Percentiles rank a stretch among this genome's conserved stretches.
These are phyloP conservation scores for Yamadazyma sp. DNA, from an alignment of 1,139 yeast genomes.

Conservation along the genomic window DNA sequence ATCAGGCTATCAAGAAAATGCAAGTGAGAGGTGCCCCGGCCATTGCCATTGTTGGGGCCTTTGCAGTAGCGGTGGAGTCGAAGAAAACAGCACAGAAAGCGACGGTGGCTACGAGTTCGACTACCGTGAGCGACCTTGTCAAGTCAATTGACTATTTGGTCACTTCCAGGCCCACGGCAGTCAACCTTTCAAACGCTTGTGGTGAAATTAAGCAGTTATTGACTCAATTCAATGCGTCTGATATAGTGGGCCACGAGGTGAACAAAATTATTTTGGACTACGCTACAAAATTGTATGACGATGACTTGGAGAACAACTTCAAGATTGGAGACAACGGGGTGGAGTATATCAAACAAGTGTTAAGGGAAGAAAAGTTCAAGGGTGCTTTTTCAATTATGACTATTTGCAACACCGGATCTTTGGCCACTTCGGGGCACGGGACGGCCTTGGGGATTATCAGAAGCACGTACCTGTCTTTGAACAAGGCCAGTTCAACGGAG, in stretches of 20 bases:
- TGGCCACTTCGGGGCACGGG: conserved; percentile 97
- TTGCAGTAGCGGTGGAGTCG: conserved; percentile 77
- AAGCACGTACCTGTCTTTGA: conserved; percentile 54
- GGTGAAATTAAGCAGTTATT: conserved; percentile 50
- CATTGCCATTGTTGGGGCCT: conserved; percentile 90
- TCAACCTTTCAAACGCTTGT: conserved; percentile 81
- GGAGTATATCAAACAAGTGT: conserved; percentile 53
- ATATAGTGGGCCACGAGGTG: conserved; percentile 25
- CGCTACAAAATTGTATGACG: conserved; percentile 62
- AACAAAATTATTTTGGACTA: conserved; percentile 46
- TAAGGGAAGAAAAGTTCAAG: conserved; percentile 48
- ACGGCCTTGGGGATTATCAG: conserved; percentile 93
- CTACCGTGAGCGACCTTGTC: conserved; percentile 31
- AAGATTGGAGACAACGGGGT: conserved; percentile 82
- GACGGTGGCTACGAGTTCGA: conserved; percentile 9
- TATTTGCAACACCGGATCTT: conserved; percentile 82
- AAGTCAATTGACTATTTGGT: conserved; percentile 63
- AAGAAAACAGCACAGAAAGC: conserved; percentile 23
- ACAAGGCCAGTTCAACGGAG: conserved; percentile 20
- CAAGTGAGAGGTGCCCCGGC: conserved; percentile 99
- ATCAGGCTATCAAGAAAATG: conserved; percentile 79
- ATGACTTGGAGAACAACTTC: conserved; percentile 74
- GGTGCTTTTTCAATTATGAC: conserved; percentile 83
- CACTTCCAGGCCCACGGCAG: conserved; percentile 92
- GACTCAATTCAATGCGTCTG: conserved; percentile 8